phyloP scores from a whole-genome alignment of 2,329 filamentous ascomycete species.

The Calonectria multiphialidica region DNA sequence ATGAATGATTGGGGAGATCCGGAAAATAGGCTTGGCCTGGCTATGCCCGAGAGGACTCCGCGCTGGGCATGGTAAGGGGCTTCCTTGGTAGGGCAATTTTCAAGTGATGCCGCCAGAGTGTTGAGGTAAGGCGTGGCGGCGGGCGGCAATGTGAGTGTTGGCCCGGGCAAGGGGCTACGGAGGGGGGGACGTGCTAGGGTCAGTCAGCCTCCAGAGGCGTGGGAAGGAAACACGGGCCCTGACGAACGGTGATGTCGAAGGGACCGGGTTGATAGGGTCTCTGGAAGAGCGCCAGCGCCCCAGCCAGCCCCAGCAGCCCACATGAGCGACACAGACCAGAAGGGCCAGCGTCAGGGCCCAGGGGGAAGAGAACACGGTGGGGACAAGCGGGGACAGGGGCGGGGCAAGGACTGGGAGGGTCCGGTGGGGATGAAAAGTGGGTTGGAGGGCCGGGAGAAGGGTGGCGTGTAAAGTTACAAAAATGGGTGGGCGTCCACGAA shows the following conservation, averaged over 20 bases:
- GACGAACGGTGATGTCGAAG: slow-evolving; percentile 29
- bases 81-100: slow-evolving; percentile 11
- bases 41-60: slow-evolving; percentile 29
- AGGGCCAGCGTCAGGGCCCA: slow-evolving; percentile 21
- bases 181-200: neutral
- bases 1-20: slow-evolving; percentile 27
- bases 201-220: slow-evolving; percentile 5
- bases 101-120: slow-evolving; percentile 9
- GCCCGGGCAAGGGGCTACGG: slow-evolving; percentile 11
- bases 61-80: neutral
- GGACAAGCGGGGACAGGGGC: slow-evolving; percentile 21
- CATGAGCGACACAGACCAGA: slow-evolving; percentile 13
- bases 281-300: neutral
- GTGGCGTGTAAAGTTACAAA: slow-evolving; percentile 25
- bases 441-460: slow-evolving; percentile 33
- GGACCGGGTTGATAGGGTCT: slow-evolving; percentile 10
- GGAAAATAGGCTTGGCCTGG: slow-evolving; percentile 24
- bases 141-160: slow-evolving; percentile 36
- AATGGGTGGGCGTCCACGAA: slow-evolving; percentile 13
- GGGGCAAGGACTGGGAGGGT: no score
- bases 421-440: slow-evolving; percentile 22
- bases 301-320: slow-evolving; percentile 16
- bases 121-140: slow-evolving; percentile 38
- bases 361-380: neutral
- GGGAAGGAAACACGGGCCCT: slow-evolving; percentile 25